Evolutionary conservation across 2,329 filamentous ascomycete genomes (phyloP), one percentile per base, ranked within the genome.

Genomic region (Aureobasidium pullulans): DNA sequence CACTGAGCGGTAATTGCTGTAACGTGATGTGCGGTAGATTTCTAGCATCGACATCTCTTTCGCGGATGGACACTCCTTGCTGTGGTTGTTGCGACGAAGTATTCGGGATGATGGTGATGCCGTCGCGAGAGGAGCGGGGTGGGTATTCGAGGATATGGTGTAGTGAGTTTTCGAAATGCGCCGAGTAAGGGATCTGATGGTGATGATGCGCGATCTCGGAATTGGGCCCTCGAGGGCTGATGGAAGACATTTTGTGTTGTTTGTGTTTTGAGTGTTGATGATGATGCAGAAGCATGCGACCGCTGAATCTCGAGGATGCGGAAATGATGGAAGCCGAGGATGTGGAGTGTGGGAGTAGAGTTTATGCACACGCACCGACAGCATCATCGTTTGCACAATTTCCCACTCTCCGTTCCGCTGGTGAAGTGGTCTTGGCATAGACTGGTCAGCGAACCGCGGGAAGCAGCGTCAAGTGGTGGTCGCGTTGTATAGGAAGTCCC

Each of bases 161-260:
- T 11, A 79, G 65, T 8, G 66, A 65, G 65, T 79, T 75, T 62
- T 79, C 76, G 63, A 77, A 79, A 29, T 65, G 65, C 56, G 72
- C 71, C 63, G 71, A 68, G 71, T 78, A 78, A 16, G 71, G 69
- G 11, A 77, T 71, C 44, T 75, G 72, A 60, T 72, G 70, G 60
- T 68, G 69, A n/a, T 43, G 15, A 1, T 37, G 19, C 28, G 34
- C 16, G 11, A 32, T 4, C n/a, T 48, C 36, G 2, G n/a, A 0
- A n/a, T 32, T 28, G 23, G 31, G 16, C 7, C 1, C 36, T 8
- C 31, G 50, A 11, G 52, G 52, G n/a, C 52, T 56, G 13, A 40
- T 11, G 31, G 52, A 40, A 11, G 52, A 56, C 52, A 56, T 56
- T 56, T 28, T 47, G 42, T 43, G n/a, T 34, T 53, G 13, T 10